These are phyloP conservation scores for Rubia yunnanensis DNA, from an alignment of 257 asterid genomes.

Conservation along the genomic window DNA sequence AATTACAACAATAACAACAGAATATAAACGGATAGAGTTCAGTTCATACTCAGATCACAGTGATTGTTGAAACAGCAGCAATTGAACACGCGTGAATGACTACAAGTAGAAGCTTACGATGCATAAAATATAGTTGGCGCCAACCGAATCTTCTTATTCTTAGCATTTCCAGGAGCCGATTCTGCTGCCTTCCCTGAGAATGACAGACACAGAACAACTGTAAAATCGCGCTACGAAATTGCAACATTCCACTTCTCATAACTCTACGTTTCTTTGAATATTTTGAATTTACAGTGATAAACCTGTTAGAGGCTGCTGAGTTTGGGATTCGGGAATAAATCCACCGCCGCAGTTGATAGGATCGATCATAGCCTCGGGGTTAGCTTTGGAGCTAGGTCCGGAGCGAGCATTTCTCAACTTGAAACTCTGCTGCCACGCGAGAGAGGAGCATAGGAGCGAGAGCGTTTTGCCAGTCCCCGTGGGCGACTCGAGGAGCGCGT, in stretches of 20 bases:
- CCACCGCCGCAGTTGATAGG: constrained; percentile 89
- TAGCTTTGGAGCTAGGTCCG: constrained; percentile 43
- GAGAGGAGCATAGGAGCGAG: constrained; percentile 76
- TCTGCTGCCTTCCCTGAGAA: constrained; percentile 41
- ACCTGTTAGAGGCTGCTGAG: constrained; percentile 54
- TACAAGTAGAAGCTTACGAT: constrained; percentile 42
- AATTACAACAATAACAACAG: neutral
- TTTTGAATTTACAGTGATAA: neutral
- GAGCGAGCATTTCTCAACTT: constrained; percentile 31
- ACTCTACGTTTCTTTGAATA: neutral
- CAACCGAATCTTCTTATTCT: constrained; percentile 41
- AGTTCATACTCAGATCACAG: neutral
- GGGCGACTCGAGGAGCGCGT: constrained; percentile 94
- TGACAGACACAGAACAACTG: neutral
- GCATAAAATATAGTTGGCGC: constrained; percentile 72
- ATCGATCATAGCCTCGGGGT: constrained; percentile 61
- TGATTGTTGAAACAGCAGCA: neutral
- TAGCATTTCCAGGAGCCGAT: constrained; percentile 28
- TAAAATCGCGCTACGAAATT: neutral
- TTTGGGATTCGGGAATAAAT: constrained; percentile 72
- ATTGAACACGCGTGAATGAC: constrained; percentile 18
- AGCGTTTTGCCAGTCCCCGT: constrained; percentile 96
- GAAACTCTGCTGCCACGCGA: constrained; percentile 85
- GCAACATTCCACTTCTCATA: neutral
- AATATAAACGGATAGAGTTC: neutral